A percentile compares a stretch with the other conserved stretches of the same genome.
These are phyloP conservation scores for Cicer judaicum DNA, from an alignment of 306 rosid species.

Conservation along the genomic window DNA sequence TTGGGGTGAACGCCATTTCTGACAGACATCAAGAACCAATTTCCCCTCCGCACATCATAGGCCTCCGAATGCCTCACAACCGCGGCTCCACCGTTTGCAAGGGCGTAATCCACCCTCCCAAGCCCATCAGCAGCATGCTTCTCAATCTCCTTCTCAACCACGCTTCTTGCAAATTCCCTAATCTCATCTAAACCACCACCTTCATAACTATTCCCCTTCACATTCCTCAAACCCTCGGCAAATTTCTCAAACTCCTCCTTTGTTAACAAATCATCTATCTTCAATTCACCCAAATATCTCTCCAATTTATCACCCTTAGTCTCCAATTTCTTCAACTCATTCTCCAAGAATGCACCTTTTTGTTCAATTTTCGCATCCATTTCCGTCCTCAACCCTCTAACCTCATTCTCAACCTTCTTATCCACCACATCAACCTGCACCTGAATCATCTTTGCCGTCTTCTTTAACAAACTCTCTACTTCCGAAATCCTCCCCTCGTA, in stretches of 20 bases:
- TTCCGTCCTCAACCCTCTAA: slow-evolving; percentile 70
- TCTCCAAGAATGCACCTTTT: slow-evolving; percentile 52
- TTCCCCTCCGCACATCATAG: slow-evolving; percentile 47
- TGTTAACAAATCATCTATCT: slow-evolving; percentile 61
- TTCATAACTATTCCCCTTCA: slow-evolving; percentile 48
- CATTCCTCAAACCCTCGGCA: slow-evolving; percentile 58
- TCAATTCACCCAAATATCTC: slow-evolving; percentile 64
- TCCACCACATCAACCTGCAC: slow-evolving; percentile 84
- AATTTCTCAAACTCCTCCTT: slow-evolving; percentile 79
- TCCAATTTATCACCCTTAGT: slow-evolving; percentile 61
- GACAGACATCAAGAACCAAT: slow-evolving; percentile 54
- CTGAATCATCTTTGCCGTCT: slow-evolving; percentile 70
- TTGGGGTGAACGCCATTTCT: slow-evolving; percentile 56
- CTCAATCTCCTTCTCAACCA: slow-evolving; percentile 78
- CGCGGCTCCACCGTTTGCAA: slow-evolving; percentile 66
- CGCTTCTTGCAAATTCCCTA: slow-evolving; percentile 69
- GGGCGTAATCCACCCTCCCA: slow-evolving; percentile 83
- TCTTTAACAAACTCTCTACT: slow-evolving; percentile 68
- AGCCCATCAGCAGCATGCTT: slow-evolving; percentile 94
- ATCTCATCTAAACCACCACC: slow-evolving; percentile 72
- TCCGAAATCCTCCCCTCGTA: slow-evolving; percentile 81
- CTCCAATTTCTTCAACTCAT: slow-evolving; percentile 63
- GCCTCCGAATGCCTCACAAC: slow-evolving; percentile 82
- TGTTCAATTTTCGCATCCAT: slow-evolving; percentile 60
- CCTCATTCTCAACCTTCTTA: slow-evolving; percentile 69